Evolutionary conservation across 768 basidiomycete genomes (phyloP), one percentile per base, ranked within the genome.

Genomic region (Cystobasidium ongulense): DNA sequence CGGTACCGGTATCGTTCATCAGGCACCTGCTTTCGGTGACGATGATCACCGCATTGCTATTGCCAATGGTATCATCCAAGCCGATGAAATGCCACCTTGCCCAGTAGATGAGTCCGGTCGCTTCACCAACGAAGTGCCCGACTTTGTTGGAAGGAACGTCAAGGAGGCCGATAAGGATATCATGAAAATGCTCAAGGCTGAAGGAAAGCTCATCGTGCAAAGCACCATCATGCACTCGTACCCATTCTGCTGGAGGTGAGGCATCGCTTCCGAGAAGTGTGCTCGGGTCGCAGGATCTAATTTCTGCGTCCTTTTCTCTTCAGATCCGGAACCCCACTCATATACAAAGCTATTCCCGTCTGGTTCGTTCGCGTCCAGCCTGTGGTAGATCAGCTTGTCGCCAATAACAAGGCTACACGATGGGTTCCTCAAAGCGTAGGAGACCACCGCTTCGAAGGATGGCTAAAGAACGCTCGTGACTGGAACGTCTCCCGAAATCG

Each of bases 401-500:
- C 85, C 33, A 94, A 96, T 82, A 98, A 99, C 82, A 85, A 89
- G 79, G 85, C 86, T 77, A 99, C 96, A 7, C 83, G 90, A 82
- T 99, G 96, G 94, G 96, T 99, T 1, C 96, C 96, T 11, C 88
- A 91, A 78, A 85, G 83, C 75, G 88, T 98, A 57, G 91, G 93
- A 5, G 94, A 97, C 74, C 87, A 89, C 76, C 86, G 95, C 38
- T 99, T 99, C 80, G 93, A 92, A 25, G 94, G 92, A 81, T 99
- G 96, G 96, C 85, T 99, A 63, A 89, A 90, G 61, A 97, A 95
- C 81, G 96, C 96, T n/a, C 87, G 94, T 25, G 96, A 99, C 80
- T 99, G 96, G 96, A 98, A 97, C 80, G 85, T 99, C 76, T 96
- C 94, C n/a, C 87, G 96, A 75, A 98, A 98, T 84, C 86, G 96